Percentiles rank a stretch among this genome's conserved stretches.
These are phyloP conservation scores for Irpex sp. DNA, from an alignment of 1,284 basidiomycete genomes.

Conservation along the genomic window DNA sequence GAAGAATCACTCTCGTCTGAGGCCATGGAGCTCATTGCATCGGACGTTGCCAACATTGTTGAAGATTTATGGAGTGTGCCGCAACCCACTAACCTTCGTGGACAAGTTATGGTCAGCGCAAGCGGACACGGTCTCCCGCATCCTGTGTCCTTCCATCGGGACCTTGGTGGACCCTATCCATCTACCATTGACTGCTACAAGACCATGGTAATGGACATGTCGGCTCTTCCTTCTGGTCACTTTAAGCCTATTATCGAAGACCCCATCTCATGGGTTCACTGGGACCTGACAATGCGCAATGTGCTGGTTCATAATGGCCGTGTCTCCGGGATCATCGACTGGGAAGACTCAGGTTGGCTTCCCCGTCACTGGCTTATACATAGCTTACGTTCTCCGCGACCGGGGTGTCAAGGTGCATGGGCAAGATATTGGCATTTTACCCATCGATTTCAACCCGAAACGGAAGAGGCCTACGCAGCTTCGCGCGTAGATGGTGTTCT, in stretches of 20 bases:
- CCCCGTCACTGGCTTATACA: conserved; percentile 13
- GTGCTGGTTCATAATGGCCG: conserved; percentile 18
- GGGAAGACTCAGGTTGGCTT: conserved; percentile 23
- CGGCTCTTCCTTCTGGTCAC: background rate
- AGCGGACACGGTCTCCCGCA: conserved; percentile 20
- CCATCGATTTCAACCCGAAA: conserved; percentile 1
- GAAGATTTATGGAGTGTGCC: conserved; percentile 12
- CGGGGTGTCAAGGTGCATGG: conserved; percentile 7
- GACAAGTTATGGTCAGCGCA: conserved; percentile 21
- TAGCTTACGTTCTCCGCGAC: conserved; percentile 1
- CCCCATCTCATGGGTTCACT: conserved; percentile 18
- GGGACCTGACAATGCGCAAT: conserved; percentile 20
- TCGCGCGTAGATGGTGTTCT: background rate
- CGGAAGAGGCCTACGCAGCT: conserved; percentile 3
- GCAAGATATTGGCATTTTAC: conserved; percentile 2
- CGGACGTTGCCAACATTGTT: conserved; percentile 13
- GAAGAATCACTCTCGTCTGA: background rate
- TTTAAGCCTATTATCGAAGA: conserved; percentile 10
- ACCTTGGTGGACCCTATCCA: conserved; percentile 14
- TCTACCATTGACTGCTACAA: conserved; percentile 16
- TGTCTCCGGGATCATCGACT: conserved; percentile 21
- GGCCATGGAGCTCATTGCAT: conserved; percentile 6
- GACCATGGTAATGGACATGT: conserved; percentile 6
- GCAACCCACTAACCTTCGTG: conserved; percentile 11
- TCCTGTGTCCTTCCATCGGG: conserved; percentile 13